Percentiles rank a stretch among this genome's conserved stretches.
Evolutionary conservation across 106 monocot species (phyloP).

Genomic region (Allium sativum): DNA sequence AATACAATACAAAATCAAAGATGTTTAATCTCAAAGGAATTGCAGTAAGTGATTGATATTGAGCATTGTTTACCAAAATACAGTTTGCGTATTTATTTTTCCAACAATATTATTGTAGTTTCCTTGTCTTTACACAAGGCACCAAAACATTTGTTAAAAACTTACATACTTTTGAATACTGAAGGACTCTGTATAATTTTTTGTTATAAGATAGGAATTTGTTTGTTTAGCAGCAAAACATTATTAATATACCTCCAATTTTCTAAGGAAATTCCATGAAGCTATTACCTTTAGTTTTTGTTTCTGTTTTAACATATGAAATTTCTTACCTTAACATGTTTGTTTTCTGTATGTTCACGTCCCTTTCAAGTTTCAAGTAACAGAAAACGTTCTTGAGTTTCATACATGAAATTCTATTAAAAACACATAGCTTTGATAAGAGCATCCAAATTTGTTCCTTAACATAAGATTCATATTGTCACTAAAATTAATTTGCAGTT

Average conservation of each 20-base stretch:
- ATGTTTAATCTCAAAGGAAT: conserved; percentile 72
- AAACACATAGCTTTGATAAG: too few relatives aligned
- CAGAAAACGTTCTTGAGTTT: too few relatives aligned
- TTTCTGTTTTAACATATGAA: background rate
- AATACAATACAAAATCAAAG: conserved; percentile 54
- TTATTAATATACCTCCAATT: background rate
- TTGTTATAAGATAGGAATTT: too few relatives aligned
- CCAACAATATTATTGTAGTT: too few relatives aligned
- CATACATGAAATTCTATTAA: too few relatives aligned
- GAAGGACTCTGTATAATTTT: too few relatives aligned
- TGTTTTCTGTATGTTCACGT: background rate
- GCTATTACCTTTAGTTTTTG: background rate
- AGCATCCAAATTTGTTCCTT: background rate
- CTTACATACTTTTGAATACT: background rate
- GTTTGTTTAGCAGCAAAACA: too few relatives aligned
- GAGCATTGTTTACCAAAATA: too few relatives aligned
- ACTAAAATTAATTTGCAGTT: conserved; percentile 28
- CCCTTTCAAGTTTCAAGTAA: too few relatives aligned
- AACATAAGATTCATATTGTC: background rate
- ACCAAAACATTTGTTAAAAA: background rate
- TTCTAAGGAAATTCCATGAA: background rate
- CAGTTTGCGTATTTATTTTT: too few relatives aligned
- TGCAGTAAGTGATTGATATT: background rate
- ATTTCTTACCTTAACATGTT: background rate
- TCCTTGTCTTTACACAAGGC: background rate